Evolutionary conservation across 2,329 filamentous ascomycete species (phyloP).

Genomic region (Gaeumannomyces sp.): DNA sequence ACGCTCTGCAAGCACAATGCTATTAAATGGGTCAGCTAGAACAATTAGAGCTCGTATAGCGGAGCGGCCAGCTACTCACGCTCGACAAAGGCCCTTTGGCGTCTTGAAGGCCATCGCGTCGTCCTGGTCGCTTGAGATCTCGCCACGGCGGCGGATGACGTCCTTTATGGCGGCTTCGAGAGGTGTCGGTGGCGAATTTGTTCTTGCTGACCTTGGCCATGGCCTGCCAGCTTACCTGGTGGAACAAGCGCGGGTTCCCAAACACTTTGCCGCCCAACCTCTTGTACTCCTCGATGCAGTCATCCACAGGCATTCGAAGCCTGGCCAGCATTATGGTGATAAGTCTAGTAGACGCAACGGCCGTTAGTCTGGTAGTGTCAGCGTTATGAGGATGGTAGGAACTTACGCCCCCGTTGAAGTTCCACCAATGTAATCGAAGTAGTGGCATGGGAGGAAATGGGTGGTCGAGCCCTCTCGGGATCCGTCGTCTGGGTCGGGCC

Average conservation of each 20-base stretch:
- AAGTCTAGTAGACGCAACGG: no score
- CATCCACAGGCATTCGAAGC: background rate
- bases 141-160: background rate
- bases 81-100: slow-evolving; percentile 1
- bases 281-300: background rate
- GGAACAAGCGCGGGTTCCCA: background rate
- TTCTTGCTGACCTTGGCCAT: background rate
- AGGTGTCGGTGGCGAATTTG: background rate
- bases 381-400: background rate
- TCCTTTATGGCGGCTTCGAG: background rate
- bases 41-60: no score
- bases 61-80: background rate
- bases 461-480: background rate
- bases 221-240: background rate
- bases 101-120: background rate
- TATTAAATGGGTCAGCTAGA: background rate
- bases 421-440: slow-evolving; percentile 2
- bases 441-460: slow-evolving; percentile 2
- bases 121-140: background rate
- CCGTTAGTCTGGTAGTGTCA: no score
- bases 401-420: background rate
- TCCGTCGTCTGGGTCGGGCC: background rate
- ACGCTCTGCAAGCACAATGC: background rate
- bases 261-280: background rate
- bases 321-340: slow-evolving; percentile 1